Conservation (phyloP, 768 basidiomycete genomes). For the Kwoniella dejecticola region DNA sequence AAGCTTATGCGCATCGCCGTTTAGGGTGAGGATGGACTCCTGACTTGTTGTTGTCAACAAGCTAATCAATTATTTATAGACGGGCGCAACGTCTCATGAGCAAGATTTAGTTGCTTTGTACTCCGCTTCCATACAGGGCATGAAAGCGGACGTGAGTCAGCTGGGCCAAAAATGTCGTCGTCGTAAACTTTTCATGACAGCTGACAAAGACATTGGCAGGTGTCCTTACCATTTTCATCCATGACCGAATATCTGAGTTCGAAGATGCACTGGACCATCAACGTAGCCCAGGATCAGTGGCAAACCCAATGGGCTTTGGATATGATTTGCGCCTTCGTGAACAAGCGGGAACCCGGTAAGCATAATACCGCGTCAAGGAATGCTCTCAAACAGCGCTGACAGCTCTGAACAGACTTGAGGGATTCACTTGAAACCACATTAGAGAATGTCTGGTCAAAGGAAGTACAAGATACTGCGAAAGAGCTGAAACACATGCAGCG, state of each 20-base stretch:
- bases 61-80: slow-evolving; percentile 51
- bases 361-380: neutral
- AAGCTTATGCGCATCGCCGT: slow-evolving; percentile 34
- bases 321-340: slow-evolving; percentile 69
- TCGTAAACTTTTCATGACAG: neutral
- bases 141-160: slow-evolving; percentile 67
- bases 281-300: slow-evolving; percentile 44
- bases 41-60: slow-evolving; percentile 22
- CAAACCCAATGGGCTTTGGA: slow-evolving; percentile 50
- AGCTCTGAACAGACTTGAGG: slow-evolving; percentile 20
- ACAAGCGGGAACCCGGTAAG: slow-evolving; percentile 72
- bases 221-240: slow-evolving; percentile 61
- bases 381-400: neutral
- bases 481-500: slow-evolving; percentile 24
- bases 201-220: slow-evolving; percentile 55
- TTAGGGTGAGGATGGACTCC: slow-evolving; percentile 24
- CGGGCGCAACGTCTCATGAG: slow-evolving; percentile 59
- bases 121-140: slow-evolving; percentile 66
- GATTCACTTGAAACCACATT: slow-evolving; percentile 32
- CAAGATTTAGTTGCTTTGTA: slow-evolving; percentile 70
- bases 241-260: slow-evolving; percentile 62
- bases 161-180: neutral
- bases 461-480: slow-evolving; percentile 47
- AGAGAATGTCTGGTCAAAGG: slow-evolving; percentile 36
- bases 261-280: slow-evolving; percentile 67